Conservation (phyloP, 1,284 basidiomycete species). For the Paramarasmius palmivorus region DNA sequence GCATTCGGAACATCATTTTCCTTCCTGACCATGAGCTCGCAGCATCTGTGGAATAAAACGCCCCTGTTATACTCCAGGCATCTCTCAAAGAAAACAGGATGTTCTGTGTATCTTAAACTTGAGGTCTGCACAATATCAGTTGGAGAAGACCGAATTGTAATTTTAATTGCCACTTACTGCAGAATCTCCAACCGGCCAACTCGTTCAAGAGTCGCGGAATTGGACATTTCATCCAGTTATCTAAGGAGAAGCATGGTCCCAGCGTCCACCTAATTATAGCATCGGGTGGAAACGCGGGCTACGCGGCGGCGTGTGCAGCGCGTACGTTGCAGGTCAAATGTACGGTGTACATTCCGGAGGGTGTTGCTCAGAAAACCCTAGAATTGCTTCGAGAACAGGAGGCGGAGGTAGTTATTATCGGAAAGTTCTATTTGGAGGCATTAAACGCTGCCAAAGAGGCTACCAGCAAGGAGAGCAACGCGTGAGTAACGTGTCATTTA, state of each 20-base stretch:
- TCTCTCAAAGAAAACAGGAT: constrained; percentile 52
- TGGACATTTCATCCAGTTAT: constrained; percentile 57
- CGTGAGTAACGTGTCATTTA: constrained; percentile 41
- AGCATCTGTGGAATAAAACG: constrained; percentile 55
- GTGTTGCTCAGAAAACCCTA: constrained; percentile 47
- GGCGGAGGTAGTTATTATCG: constrained; percentile 55
- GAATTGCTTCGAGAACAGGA: constrained; percentile 50
- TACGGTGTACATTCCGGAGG: constrained; percentile 65
- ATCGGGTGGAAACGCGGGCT: constrained; percentile 73
- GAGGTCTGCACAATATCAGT: constrained; percentile 44
- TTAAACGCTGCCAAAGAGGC: constrained; percentile 46
- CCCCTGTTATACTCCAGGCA: constrained; percentile 59
- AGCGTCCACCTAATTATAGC: constrained; percentile 63
- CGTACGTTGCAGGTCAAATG: constrained; percentile 54
- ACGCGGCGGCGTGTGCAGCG: constrained; percentile 67
- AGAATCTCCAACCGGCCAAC: constrained; percentile 72
- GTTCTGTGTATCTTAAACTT: constrained; percentile 64
- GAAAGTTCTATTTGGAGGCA: constrained; percentile 59
- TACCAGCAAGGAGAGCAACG: constrained; percentile 43
- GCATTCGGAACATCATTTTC: no score
- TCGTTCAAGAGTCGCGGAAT: constrained; percentile 79
- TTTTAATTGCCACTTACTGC: not conserved
- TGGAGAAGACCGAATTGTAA: not conserved
- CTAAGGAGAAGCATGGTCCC: constrained; percentile 48
- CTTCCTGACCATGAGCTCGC: constrained; percentile 2